Percentiles rank a stretch among this genome's conserved stretches.
These are phyloP conservation scores for Fraxinus xanthoxyloides DNA, from an alignment of 305 asterid genomes.

Conservation along the genomic window DNA sequence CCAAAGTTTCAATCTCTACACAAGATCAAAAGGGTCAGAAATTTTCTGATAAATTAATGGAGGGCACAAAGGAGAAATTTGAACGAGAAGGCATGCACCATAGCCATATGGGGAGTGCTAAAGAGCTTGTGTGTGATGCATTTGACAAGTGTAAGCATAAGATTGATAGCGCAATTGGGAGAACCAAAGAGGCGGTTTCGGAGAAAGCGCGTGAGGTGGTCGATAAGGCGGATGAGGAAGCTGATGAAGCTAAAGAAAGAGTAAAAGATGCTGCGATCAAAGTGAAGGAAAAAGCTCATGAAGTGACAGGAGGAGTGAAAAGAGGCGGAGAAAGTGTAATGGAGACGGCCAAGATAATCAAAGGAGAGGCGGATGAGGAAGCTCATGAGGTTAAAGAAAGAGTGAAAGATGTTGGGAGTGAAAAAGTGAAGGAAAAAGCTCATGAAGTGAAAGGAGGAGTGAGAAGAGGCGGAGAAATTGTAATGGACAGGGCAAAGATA, in stretches of 20 bases:
- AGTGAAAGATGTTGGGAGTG: slow-evolving; percentile 16
- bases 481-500: slow-evolving; percentile 18
- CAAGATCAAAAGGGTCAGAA: slow-evolving; percentile 16
- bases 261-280: slow-evolving; percentile 13
- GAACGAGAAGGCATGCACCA: not conserved
- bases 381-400: slow-evolving; percentile 17
- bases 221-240: slow-evolving; percentile 24
- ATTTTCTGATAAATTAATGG: slow-evolving; percentile 13
- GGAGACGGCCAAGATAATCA: slow-evolving; percentile 21
- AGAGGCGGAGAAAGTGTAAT: slow-evolving; percentile 10
- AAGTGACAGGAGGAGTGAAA: slow-evolving; percentile 7
- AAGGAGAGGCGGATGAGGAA: slow-evolving; percentile 20
- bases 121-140: slow-evolving; percentile 35
- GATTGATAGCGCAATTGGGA: slow-evolving; percentile 24
- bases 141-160: slow-evolving; percentile 37
- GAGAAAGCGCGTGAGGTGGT: not conserved
- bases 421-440: slow-evolving; percentile 21
- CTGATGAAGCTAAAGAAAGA: slow-evolving; percentile 18
- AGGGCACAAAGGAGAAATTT: not conserved
- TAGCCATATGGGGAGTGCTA: slow-evolving; percentile 7
- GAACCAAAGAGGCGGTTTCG: slow-evolving; percentile 23
- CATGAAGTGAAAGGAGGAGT: slow-evolving; percentile 7
- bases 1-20: slow-evolving; percentile 36
- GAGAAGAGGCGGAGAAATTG: slow-evolving; percentile 14
- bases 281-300: slow-evolving; percentile 20